A percentile compares a stretch with the other conserved stretches of the same genome.
phyloP scores from a whole-genome alignment of 306 rosid genomes.

The Glycyrrhiza uralensis region DNA sequence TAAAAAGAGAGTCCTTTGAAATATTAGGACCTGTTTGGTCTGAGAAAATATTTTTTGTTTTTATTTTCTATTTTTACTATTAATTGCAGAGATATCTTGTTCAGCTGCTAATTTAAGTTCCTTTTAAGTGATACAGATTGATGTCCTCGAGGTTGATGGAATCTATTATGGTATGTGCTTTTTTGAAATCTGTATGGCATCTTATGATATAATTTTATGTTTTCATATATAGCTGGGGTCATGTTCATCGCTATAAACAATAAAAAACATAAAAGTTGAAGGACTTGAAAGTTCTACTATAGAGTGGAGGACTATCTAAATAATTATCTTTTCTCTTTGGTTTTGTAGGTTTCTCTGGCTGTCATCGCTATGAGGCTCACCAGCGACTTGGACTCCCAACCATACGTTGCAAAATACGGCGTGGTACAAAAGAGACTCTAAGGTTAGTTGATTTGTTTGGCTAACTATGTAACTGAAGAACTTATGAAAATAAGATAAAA shows the following conservation, averaged over 20 bases:
- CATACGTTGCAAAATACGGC: constrained; percentile 87
- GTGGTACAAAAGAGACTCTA: constrained; percentile 88
- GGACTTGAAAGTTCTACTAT: neutral
- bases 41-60: too few species aligned
- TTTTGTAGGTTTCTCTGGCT: constrained; percentile 81
- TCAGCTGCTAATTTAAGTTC: constrained; percentile 23
- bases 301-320: neutral
- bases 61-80: too few species aligned
- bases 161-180: constrained; percentile 67
- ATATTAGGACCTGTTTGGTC: too few species aligned
- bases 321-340: neutral
- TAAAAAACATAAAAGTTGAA: neutral
- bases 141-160: constrained; percentile 96
- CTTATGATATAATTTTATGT: neutral
- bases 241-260: neutral
- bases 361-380: constrained; percentile 96
- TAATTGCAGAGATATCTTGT: too few species aligned
- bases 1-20: neutral
- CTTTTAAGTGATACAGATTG: constrained; percentile 63
- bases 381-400: constrained; percentile 87
- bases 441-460: constrained; percentile 41
- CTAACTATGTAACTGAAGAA: too few species aligned
- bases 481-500: too few species aligned
- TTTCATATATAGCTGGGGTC: neutral
- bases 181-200: neutral